Evolutionary conservation across 2,329 filamentous ascomycete genomes (phyloP).

Genomic region (Paecilomyces variotii): DNA sequence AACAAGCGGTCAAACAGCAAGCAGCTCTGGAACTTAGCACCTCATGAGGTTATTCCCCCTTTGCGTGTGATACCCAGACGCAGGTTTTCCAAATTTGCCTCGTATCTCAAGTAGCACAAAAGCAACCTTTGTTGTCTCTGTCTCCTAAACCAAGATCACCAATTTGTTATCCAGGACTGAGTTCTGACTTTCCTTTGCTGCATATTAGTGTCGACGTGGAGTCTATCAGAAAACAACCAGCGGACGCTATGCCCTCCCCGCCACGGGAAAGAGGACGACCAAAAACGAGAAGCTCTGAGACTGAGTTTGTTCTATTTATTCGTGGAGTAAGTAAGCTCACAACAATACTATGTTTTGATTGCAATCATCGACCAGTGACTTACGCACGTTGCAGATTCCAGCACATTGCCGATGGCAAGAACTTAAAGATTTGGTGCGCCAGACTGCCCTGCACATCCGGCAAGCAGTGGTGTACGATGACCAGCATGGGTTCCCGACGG

Average conservation of each 20-base stretch:
- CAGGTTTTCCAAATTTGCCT: background rate
- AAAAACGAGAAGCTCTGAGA: constrained; percentile 26
- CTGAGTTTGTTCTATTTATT: constrained; percentile 38
- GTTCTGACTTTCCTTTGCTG: background rate
- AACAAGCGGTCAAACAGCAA: background rate
- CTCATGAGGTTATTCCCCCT: background rate
- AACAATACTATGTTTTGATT: background rate
- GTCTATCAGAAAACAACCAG: background rate
- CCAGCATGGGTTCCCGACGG: constrained; percentile 33
- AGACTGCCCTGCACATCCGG: constrained; percentile 36
- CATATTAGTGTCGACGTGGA: background rate
- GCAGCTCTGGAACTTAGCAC: background rate
- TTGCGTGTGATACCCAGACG: background rate
- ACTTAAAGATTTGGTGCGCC: constrained; percentile 37
- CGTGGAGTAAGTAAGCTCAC: constrained; percentile 27
- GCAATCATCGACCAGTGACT: constrained; percentile 6
- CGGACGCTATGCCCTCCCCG: constrained; percentile 21
- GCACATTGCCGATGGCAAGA: constrained; percentile 39
- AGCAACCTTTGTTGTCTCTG: background rate
- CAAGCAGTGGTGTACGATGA: constrained; percentile 39
- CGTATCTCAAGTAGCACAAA: background rate
- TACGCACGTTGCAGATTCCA: constrained; percentile 24
- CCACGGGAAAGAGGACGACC: constrained; percentile 25
- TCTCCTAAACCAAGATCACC: background rate
- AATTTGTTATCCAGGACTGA: background rate